Conservation (phyloP, 2,329 filamentous ascomycete species). For the Ascochyta koolunga region DNA sequence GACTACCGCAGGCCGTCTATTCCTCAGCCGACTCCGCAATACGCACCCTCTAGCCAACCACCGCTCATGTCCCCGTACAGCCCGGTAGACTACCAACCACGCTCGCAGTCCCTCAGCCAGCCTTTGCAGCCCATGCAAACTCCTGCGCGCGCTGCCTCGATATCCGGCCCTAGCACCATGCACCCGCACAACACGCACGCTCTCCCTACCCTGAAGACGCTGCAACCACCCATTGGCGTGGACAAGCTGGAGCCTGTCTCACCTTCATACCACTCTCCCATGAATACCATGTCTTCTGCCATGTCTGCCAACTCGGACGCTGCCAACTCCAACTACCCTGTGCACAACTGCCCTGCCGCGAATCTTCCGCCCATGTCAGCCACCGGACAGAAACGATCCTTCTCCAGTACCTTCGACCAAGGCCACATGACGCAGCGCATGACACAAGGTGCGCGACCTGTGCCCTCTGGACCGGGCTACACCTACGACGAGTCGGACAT, state of each 20-base stretch:
- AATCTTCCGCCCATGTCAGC: slow-evolving; percentile 32
- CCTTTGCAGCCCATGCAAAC: slow-evolving; percentile 42
- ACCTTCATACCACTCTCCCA: slow-evolving; percentile 51
- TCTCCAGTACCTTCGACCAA: slow-evolving; percentile 54
- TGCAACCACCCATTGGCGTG: slow-evolving; percentile 39
- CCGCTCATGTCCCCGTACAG: slow-evolving; percentile 42
- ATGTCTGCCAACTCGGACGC: slow-evolving; percentile 45
- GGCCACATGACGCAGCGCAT: slow-evolving; percentile 52
- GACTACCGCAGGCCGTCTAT: slow-evolving; percentile 53
- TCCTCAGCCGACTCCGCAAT: slow-evolving; percentile 41
- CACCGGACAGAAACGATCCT: slow-evolving; percentile 53
- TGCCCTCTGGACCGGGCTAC: slow-evolving; percentile 37
- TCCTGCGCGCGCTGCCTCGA: slow-evolving; percentile 40
- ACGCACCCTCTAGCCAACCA: slow-evolving; percentile 41
- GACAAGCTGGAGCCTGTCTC: slow-evolving; percentile 53
- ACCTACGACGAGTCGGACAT: slow-evolving; percentile 47
- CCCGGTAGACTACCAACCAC: slow-evolving; percentile 46
- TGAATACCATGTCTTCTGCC: slow-evolving; percentile 36
- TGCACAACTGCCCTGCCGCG: slow-evolving; percentile 34
- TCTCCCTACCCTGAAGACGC: slow-evolving; percentile 52
- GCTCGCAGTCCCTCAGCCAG: slow-evolving; percentile 46
- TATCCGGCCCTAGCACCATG: slow-evolving; percentile 33
- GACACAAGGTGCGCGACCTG: slow-evolving; percentile 53
- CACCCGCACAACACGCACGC: slow-evolving; percentile 43
- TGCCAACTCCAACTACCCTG: slow-evolving; percentile 32